Percentiles rank a stretch among this genome's conserved stretches.
These are phyloP conservation scores for Aspergillus affinis DNA, from an alignment of 495 filamentous ascomycete species.

Conservation along the genomic window DNA sequence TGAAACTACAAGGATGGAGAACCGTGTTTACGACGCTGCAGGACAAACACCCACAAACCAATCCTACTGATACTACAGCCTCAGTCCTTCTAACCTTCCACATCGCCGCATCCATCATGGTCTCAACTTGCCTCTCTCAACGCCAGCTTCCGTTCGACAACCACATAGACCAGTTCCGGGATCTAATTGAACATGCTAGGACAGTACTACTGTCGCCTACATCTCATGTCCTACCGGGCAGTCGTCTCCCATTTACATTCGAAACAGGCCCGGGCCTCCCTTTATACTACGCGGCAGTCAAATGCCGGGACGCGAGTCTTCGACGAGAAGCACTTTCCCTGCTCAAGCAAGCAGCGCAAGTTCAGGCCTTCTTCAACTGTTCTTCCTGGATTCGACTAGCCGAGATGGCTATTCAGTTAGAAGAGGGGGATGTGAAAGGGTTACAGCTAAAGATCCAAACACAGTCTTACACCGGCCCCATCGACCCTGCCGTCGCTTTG, in stretches of 20 bases:
- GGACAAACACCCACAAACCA: conserved; percentile 1
- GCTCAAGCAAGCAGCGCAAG: conserved; percentile 27
- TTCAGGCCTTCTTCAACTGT: conserved; percentile 28
- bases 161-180: conserved; percentile 19
- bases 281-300: conserved; percentile 50
- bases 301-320: conserved; percentile 46
- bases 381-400: neutral
- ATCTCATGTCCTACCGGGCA: conserved; percentile 17
- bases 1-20: neutral
- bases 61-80: conserved; percentile 14
- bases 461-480: neutral
- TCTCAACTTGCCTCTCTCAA: neutral
- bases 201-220: conserved; percentile 4
- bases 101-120: conserved; percentile 1
- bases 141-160: conserved; percentile 18
- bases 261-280: conserved; percentile 52
- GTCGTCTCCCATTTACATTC: conserved; percentile 37
- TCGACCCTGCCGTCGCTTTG: neutral
- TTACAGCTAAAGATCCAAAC: too few relatives aligned
- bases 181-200: conserved; percentile 20
- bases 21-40: neutral
- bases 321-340: conserved; percentile 44
- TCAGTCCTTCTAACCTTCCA: neutral
- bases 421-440: neutral
- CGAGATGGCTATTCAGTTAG: neutral